phyloP scores from a whole-genome alignment of 148 eudicot genomes.

The Suaeda aralocaspica region DNA sequence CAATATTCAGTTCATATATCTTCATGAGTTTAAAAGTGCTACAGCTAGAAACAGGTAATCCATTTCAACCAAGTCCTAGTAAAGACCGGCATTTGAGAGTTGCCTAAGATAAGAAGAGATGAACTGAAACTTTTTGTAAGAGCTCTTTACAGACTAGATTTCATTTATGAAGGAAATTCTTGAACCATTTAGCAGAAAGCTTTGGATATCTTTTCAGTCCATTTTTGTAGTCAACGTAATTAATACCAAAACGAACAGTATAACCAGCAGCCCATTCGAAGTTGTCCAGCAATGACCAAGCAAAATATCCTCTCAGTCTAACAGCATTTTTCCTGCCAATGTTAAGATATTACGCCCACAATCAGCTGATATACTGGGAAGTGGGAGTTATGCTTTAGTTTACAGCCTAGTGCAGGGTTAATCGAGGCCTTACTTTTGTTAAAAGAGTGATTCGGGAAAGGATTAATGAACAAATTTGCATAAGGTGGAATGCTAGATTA shows the following conservation, averaged over 20 bases:
- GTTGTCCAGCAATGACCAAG: constrained; percentile 47
- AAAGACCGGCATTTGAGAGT: not conserved
- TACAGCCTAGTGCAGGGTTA: too few relatives aligned
- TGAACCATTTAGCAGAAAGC: constrained; percentile 38
- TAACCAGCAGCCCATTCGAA: constrained; percentile 36
- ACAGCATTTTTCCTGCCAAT: constrained; percentile 29
- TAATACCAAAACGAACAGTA: constrained; percentile 37
- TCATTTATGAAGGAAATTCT: constrained; percentile 28
- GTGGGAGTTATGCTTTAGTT: not conserved
- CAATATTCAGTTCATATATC: not conserved
- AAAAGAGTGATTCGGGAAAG: too few relatives aligned
- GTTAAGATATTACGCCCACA: not conserved
- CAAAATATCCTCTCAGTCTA: constrained; percentile 35
- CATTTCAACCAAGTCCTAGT: not conserved
- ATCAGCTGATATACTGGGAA: not conserved
- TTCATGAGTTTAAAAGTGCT: not conserved
- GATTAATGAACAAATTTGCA: too few relatives aligned
- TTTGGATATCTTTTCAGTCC: constrained; percentile 35
- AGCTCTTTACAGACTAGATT: not conserved
- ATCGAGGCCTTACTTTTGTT: too few relatives aligned
- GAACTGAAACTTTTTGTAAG: not conserved
- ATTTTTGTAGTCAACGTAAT: constrained; percentile 33
- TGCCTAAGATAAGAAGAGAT: not conserved
- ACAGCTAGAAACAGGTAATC: not conserved
- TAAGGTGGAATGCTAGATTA: too few relatives aligned